These are phyloP conservation scores for Lenzites betulinus DNA, from an alignment of 768 basidiomycete genomes.

Conservation along the genomic window DNA sequence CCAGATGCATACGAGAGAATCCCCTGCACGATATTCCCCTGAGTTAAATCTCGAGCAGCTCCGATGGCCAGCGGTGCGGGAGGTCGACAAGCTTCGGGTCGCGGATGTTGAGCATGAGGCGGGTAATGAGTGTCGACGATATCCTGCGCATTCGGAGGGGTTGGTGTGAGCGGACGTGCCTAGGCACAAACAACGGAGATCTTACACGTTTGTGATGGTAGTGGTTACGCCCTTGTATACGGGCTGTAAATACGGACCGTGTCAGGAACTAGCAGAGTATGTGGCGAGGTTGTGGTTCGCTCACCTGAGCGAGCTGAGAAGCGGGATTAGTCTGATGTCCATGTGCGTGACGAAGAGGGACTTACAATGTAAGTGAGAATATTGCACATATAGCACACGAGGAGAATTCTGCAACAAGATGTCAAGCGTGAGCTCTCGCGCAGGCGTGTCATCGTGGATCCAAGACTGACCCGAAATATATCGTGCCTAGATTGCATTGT, in stretches of 20 bases:
- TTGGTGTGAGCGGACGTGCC: too few species aligned
- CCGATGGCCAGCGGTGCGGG: conserved; percentile 10
- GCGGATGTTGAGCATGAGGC: conserved; percentile 19
- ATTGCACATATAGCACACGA: conserved; percentile 8
- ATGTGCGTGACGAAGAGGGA: not conserved
- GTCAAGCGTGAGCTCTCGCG: not conserved
- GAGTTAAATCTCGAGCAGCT: not conserved
- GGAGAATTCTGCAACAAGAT: not conserved
- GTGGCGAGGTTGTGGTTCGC: not conserved
- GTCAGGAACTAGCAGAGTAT: not conserved
- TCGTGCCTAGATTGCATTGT: not conserved
- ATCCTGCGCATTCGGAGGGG: not conserved
- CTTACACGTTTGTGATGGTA: conserved; percentile 15
- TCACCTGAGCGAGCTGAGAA: not conserved
- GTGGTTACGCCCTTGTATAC: conserved; percentile 10
- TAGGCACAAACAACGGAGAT: too few species aligned
- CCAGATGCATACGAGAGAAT: too few species aligned
- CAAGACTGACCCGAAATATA: conserved; percentile 6
- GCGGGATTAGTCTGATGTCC: not conserved
- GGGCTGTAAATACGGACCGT: not conserved
- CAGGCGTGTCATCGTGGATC: not conserved
- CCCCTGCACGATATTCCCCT: too few species aligned
- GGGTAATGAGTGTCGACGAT: conserved; percentile 14
- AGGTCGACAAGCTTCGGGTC: conserved; percentile 11
- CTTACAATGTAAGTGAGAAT: conserved; percentile 10